Evolutionary conservation across 768 basidiomycete species (phyloP).

Genomic region (Lactifluus subvellereus): DNA sequence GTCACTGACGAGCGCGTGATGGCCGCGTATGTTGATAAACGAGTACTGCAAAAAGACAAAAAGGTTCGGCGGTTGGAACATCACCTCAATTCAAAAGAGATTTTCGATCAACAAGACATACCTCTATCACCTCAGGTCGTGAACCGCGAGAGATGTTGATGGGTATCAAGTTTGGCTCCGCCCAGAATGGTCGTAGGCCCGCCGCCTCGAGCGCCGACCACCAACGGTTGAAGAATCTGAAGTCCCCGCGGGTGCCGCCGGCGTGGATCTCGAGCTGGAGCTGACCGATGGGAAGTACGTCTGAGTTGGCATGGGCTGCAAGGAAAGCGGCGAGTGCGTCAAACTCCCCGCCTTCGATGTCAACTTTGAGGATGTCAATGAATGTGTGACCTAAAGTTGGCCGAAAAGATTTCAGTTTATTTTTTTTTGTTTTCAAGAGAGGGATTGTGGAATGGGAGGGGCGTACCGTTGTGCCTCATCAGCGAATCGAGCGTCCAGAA

Average conservation of each 20-base stretch:
- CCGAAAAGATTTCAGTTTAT: not conserved
- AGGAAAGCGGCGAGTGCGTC: constrained; percentile 47
- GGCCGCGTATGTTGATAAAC: constrained; percentile 4
- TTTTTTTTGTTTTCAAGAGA: not conserved
- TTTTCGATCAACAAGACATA: constrained; percentile 14
- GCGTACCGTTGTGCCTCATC: constrained; percentile 55
- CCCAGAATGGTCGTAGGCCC: constrained; percentile 42
- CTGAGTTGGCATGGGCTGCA: constrained; percentile 28
- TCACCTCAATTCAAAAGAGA: no score
- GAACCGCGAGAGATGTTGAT: constrained; percentile 36
- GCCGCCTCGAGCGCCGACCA: constrained; percentile 58
- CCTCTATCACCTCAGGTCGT: constrained; percentile 39
- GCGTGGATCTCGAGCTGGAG: constrained; percentile 63
- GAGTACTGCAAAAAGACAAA: constrained; percentile 34
- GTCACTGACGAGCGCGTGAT: constrained; percentile 2
- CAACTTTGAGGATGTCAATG: constrained; percentile 67
- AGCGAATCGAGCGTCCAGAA: constrained; percentile 58
- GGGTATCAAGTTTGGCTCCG: constrained; percentile 48
- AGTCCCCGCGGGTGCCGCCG: constrained; percentile 30
- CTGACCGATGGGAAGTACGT: constrained; percentile 57
- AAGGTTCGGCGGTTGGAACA: not conserved
- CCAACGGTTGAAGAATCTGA: constrained; percentile 52
- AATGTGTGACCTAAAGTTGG: constrained; percentile 47
- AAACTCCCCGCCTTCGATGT: constrained; percentile 66
- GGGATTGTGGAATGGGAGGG: not conserved